Conservation (phyloP, 2,329 filamentous ascomycete species). For the Ophiostoma fasciatum region DNA sequence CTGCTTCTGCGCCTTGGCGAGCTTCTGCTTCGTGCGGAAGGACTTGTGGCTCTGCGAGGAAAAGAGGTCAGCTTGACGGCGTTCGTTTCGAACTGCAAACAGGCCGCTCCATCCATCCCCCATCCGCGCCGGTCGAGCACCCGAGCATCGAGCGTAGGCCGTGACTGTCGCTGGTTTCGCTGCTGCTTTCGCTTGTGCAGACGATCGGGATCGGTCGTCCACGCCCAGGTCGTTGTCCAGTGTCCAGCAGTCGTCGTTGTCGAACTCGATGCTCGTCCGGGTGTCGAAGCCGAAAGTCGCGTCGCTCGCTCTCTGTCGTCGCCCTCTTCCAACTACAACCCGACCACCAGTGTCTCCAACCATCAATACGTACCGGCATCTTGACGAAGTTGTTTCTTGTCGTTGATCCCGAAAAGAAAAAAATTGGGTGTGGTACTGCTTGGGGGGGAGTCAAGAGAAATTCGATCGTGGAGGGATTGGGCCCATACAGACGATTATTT, state of each 20-base stretch:
- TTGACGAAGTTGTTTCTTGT: slow-evolving; percentile 20
- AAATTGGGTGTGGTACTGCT: slow-evolving; percentile 6
- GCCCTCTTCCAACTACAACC: background rate
- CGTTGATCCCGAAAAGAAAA: slow-evolving; percentile 16
- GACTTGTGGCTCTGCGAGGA: slow-evolving; percentile 83
- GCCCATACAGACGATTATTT: slow-evolving; percentile 6
- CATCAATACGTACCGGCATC: slow-evolving; percentile 22
- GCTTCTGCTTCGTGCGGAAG: slow-evolving; percentile 99
- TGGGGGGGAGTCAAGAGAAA: slow-evolving; percentile 12
- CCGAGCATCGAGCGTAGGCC: too few relatives aligned
- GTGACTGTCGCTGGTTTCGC: too few relatives aligned
- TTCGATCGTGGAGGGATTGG: slow-evolving; percentile 5
- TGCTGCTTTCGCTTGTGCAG: too few relatives aligned
- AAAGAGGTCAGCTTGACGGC: slow-evolving; percentile 11
- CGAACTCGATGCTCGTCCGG: too few relatives aligned
- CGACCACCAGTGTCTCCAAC: too few relatives aligned
- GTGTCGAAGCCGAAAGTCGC: too few relatives aligned
- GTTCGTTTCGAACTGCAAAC: too few relatives aligned
- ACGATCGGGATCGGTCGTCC: too few relatives aligned
- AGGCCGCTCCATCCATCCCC: too few relatives aligned
- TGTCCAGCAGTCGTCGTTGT: too few relatives aligned
- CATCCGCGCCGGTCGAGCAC: too few relatives aligned
- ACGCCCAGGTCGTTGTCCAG: too few relatives aligned
- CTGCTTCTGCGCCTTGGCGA: slow-evolving; percentile 99
- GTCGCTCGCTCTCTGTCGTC: background rate